Base-by-base conservation (phyloP, 306 rosid species). In the Cucumis melo region DNA sequence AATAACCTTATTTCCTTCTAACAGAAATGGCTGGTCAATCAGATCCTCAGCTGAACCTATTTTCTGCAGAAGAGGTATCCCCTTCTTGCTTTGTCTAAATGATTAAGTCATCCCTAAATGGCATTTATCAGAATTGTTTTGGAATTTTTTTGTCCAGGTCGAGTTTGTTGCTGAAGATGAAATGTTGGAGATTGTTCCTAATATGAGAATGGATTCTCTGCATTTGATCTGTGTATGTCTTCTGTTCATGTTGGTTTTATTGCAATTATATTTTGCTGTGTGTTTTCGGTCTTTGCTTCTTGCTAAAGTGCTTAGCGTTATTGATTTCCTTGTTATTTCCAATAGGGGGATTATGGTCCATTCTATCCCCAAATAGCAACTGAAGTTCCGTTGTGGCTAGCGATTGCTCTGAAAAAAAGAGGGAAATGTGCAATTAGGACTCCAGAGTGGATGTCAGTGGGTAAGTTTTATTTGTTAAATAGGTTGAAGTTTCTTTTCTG, bases 271-370 rank as follows among this genome's bases (percentile, higher is more conserved):
- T 32, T 32, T 32, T 3, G n/a, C 27, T 51, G 19, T 19, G 42
- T 51, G 74, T 61, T 1, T 7, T 23, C 5, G 14, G 12, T 42
- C 54, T 68, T 32, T 36, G 60, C 23, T 27, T 44, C 63, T 11
- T 7, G 59, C n/a, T 56, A 51, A 46, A 46, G 39, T 54, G 39
- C 65, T 51, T 13, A 27, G 3, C 7, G 46, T 67, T 78, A 2
- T 15, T 80, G 13, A n/a, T 41, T 68, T 36, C 10, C 36, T 27
- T 39, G 23, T 46, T 80, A n/a, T 79, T 74, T 36, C 59, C 79
- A 82, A 42, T 87, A 94, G 98, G 99, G 99, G 67, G 98, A 94
- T 84, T 94, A 85, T 63, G 99, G 97, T 59, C 99, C 97, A 10
- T 94, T 94, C 77, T 79, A 76, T 4, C 96, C 99, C 0, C 96